Conservation (phyloP, 768 basidiomycete species). For the Pholiota microspora region DNA sequence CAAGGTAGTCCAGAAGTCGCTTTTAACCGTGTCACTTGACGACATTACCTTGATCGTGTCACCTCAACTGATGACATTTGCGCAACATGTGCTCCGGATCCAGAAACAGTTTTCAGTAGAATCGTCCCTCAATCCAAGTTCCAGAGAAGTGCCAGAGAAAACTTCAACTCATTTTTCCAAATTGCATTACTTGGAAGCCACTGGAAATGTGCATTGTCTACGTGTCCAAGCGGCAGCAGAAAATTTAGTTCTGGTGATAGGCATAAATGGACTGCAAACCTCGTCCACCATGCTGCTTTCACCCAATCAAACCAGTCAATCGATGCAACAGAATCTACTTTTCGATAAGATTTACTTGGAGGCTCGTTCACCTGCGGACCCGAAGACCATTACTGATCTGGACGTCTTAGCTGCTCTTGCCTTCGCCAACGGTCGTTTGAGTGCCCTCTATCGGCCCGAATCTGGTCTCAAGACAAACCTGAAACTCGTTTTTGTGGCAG, state of each 20-base stretch:
- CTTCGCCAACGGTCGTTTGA: conserved; percentile 45
- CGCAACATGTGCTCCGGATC: conserved; percentile 53
- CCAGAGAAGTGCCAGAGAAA: conserved; percentile 13
- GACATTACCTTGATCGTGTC: conserved; percentile 41
- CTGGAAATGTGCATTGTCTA: conserved; percentile 40
- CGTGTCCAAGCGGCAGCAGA: conserved; percentile 67
- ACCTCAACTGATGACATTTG: conserved; percentile 62
- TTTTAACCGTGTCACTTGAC: conserved; percentile 37
- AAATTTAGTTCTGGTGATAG: conserved; percentile 65
- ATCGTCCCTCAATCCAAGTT: conserved; percentile 6
- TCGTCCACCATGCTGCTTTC: conserved; percentile 32
- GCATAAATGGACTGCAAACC: conserved; percentile 37
- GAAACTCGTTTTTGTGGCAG: conserved; percentile 44
- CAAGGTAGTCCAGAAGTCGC: conserved; percentile 27
- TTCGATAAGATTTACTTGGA: conserved; percentile 56
- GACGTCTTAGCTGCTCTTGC: conserved; percentile 63
- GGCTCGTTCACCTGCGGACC: conserved; percentile 51
- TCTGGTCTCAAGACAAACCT: conserved; percentile 31
- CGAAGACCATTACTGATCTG: conserved; percentile 38
- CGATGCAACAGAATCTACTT: conserved; percentile 44
- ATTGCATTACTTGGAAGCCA: conserved; percentile 31
- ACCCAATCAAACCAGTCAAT: conserved; percentile 30
- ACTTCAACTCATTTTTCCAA: conserved; percentile 12
- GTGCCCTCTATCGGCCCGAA: conserved; percentile 47
- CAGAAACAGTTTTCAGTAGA: conserved; percentile 33